A percentile compares a stretch with the other conserved stretches of the same genome.
phyloP scores from a whole-genome alignment of 441 rosid species.

The Flueggea neowawraea region DNA sequence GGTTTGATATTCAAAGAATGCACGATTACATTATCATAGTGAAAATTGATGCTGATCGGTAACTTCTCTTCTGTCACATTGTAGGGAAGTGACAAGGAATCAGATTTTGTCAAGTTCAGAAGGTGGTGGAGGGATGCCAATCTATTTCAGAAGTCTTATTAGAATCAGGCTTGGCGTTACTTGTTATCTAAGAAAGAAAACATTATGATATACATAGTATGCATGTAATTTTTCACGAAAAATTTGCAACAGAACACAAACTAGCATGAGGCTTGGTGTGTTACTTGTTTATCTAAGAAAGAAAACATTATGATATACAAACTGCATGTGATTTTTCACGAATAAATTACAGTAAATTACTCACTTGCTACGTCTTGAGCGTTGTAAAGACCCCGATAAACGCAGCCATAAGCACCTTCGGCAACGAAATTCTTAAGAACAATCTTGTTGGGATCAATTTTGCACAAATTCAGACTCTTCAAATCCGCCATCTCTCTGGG shows the following conservation, averaged over 20 bases:
- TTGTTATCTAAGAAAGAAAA: too few species aligned
- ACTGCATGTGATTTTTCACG: too few species aligned
- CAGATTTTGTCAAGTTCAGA: constrained; percentile 73
- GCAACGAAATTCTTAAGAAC: constrained; percentile 14
- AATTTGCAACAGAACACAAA: too few species aligned
- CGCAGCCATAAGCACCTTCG: constrained; percentile 16
- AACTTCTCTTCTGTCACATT: constrained; percentile 15
- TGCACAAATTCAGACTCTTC: too few species aligned
- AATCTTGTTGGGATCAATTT: constrained; percentile 4
- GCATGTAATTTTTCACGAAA: too few species aligned
- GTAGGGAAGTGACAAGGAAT: constrained; percentile 55
- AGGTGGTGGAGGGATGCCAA: constrained; percentile 98
- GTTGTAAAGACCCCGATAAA: constrained; percentile 25
- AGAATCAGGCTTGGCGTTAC: too few species aligned
- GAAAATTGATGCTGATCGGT: constrained; percentile 1
- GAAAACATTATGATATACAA: too few species aligned
- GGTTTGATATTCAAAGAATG: not conserved
- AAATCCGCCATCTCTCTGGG: too few species aligned
- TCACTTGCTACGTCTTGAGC: constrained; percentile 31
- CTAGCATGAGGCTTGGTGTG: too few species aligned
- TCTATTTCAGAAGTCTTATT: constrained; percentile 81
- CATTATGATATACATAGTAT: too few species aligned
- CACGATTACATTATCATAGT: not conserved
- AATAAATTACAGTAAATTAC: constrained; percentile 1
- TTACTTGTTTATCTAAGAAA: too few species aligned